Evolutionary conservation across 441 rosid species (phyloP).

Genomic region (Raphanus hybrid): DNA sequence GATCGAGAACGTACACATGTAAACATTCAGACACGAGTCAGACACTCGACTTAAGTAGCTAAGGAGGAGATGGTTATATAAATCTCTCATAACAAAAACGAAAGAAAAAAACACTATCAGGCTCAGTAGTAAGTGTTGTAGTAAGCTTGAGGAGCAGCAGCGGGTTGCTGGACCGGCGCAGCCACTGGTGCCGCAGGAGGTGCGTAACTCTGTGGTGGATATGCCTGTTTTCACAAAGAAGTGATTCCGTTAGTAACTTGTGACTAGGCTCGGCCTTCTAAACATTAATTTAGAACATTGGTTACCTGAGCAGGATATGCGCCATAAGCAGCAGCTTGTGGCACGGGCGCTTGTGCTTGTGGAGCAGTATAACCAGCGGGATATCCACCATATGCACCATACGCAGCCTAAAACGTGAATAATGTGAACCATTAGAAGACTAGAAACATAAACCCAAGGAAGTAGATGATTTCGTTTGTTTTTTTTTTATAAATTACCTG

Average conservation of each 20-base stretch:
- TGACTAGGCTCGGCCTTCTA: background rate
- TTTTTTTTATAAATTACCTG: conserved; percentile 54
- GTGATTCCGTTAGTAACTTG: background rate
- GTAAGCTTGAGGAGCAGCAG: conserved; percentile 71
- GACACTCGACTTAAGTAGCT: conserved; percentile 22
- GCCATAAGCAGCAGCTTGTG: conserved; percentile 75
- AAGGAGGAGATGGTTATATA: conserved; percentile 13
- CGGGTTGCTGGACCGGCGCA: conserved; percentile 65
- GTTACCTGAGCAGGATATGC: conserved; percentile 91
- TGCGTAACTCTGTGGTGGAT: conserved; percentile 79
- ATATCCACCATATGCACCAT: conserved; percentile 67
- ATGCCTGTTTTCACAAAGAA: conserved; percentile 45
- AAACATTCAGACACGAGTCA: conserved; percentile 16
- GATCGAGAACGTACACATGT: conserved; percentile 2
- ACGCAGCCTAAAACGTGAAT: conserved; percentile 61
- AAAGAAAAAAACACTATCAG: background rate
- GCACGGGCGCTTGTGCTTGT: conserved; percentile 67
- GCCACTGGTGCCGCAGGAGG: conserved; percentile 67
- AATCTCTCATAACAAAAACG: conserved; percentile 23
- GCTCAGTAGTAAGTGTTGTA: conserved; percentile 75
- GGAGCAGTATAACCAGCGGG: conserved; percentile 67
- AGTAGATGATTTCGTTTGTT: background rate
- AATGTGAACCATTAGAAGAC: conserved; percentile 7
- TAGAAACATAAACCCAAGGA: background rate
- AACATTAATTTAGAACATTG: background rate